Evolutionary conservation across 1,139 yeast species (phyloP).

Genomic region (Candida sp.): DNA sequence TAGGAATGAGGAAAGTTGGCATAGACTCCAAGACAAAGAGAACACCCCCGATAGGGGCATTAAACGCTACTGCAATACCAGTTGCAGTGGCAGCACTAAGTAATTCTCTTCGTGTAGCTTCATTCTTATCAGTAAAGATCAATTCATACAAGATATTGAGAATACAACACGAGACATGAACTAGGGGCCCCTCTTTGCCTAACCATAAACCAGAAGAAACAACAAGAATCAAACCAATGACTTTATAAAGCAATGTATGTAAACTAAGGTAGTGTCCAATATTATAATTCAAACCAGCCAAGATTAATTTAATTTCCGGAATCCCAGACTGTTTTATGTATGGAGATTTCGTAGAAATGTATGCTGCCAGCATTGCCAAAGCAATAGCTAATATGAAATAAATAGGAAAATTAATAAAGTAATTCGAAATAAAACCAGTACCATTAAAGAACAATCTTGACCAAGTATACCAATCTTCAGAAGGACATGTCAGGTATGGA

Average conservation of each 20-base stretch:
- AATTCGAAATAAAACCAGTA: constrained; percentile 12
- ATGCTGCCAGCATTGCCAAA: constrained; percentile 26
- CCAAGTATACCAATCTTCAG: constrained; percentile 43
- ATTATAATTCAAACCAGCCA: constrained; percentile 55
- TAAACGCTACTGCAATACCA: constrained; percentile 92
- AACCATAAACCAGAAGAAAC: constrained; percentile 86
- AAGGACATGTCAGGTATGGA: constrained; percentile 46
- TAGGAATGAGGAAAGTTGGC: constrained; percentile 60
- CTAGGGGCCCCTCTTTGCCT: constrained; percentile 94
- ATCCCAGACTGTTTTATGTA: constrained; percentile 64
- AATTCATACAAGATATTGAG: constrained; percentile 28
- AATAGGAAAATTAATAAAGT: constrained; percentile 36
- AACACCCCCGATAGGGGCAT: constrained; percentile 95
- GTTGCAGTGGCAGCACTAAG: constrained; percentile 88
- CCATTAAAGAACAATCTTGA: constrained; percentile 25
- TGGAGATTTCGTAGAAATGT: constrained; percentile 34
- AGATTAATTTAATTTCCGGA: constrained; percentile 60
- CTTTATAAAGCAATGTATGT: constrained; percentile 46
- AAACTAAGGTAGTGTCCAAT: constrained; percentile 44
- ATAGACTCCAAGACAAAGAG: constrained; percentile 77
- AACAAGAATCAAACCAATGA: constrained; percentile 54
- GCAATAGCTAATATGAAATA: constrained; percentile 27
- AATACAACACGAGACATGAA: constrained; percentile 77
- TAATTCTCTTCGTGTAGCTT: constrained; percentile 58
- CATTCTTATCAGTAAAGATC: constrained; percentile 43